Base-by-base conservation (phyloP, 78 protist species). In the Anaeramoeba flamelloides region DNA sequence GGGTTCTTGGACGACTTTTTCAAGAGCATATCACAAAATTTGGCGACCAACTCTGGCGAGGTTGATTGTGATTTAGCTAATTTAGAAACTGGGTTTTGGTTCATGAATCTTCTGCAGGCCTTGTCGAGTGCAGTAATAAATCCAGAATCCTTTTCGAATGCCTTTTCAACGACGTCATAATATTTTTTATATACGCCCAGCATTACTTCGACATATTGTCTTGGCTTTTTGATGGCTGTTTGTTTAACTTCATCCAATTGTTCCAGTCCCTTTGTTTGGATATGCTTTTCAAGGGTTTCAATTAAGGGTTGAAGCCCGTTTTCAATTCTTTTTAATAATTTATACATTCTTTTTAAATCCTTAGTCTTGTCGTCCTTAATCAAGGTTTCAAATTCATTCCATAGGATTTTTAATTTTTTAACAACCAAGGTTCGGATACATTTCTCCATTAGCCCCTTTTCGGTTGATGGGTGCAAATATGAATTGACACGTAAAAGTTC, bases 1-100 rank as follows among this genome's bases (percentile, higher is more conserved):
- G n/a, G n/a, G n/a, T n/a, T n/a, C n/a, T n/a, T n/a, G n/a, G n/a
- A n/a, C n/a, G n/a, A n/a, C n/a, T n/a, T n/a, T n/a, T n/a, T n/a
- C n/a, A n/a, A n/a, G n/a, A n/a, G n/a, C n/a, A n/a, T n/a, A n/a
- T n/a, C n/a, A n/a, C n/a, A n/a, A n/a, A n/a, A n/a, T n/a, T n/a
- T n/a, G n/a, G n/a, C n/a, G n/a, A n/a, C n/a, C n/a, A n/a, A n/a
- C n/a, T n/a, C n/a, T n/a, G n/a, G n/a, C n/a, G n/a, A n/a, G n/a
- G n/a, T n/a, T n/a, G n/a, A n/a, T 89, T 88, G 84, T 85, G 82
- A 31, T 91, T 92, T 2, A 91, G 83, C 69, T 86, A 69, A 82
- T 91, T 92, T 4, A 92, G 92, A 33, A 90, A 78, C 77, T n/a
- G n/a, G n/a, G n/a, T n/a, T n/a, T n/a, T n/a, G n/a, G n/a, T n/a